These are phyloP conservation scores for Colletotrichum orbiculare DNA, from an alignment of 2,329 filamentous ascomycete species.

Conservation along the genomic window DNA sequence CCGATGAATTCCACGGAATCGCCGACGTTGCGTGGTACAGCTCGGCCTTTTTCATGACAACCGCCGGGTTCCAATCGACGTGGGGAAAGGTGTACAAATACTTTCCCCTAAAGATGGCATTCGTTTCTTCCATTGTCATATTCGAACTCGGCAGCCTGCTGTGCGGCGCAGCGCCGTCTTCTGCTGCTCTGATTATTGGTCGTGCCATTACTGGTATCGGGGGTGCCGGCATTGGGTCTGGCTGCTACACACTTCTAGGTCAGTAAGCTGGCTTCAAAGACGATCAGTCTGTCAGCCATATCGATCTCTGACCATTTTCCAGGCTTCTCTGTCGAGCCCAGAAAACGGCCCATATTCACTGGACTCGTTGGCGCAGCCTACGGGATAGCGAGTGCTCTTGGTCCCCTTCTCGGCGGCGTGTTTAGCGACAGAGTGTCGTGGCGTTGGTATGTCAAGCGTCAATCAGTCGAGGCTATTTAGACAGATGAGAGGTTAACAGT, in stretches of 20 bases:
- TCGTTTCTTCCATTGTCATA: constrained; percentile 10
- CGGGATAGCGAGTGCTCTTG: constrained; percentile 46
- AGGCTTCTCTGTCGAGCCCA: constrained; percentile 40
- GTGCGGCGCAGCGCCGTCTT: constrained; percentile 13
- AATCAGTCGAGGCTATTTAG: too few relatives aligned
- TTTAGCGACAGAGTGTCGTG: constrained; percentile 45
- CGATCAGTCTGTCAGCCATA: too few relatives aligned
- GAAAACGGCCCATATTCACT: constrained; percentile 44
- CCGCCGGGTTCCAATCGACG: constrained; percentile 38
- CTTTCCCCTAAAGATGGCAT: constrained; percentile 49
- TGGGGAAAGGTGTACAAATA: constrained; percentile 47
- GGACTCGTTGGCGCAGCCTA: constrained; percentile 46
- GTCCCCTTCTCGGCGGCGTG: constrained; percentile 48
- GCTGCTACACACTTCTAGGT: constrained; percentile 48
- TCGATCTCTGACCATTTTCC: too few relatives aligned
- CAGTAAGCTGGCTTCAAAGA: too few relatives aligned
- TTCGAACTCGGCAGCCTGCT: constrained; percentile 28
- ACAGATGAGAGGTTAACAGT: too few relatives aligned
- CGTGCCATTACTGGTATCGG: constrained; percentile 26
- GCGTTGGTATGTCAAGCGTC: constrained; percentile 13
- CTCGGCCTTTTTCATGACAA: constrained; percentile 50
- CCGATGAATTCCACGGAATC: constrained; percentile 49
- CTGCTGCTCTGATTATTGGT: constrained; percentile 15
- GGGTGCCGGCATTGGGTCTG: constrained; percentile 42
- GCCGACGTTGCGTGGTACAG: constrained; percentile 60